These are phyloP conservation scores for Debaryomyces hansenii DNA, from an alignment of 805 yeast species.

Conservation along the genomic window DNA sequence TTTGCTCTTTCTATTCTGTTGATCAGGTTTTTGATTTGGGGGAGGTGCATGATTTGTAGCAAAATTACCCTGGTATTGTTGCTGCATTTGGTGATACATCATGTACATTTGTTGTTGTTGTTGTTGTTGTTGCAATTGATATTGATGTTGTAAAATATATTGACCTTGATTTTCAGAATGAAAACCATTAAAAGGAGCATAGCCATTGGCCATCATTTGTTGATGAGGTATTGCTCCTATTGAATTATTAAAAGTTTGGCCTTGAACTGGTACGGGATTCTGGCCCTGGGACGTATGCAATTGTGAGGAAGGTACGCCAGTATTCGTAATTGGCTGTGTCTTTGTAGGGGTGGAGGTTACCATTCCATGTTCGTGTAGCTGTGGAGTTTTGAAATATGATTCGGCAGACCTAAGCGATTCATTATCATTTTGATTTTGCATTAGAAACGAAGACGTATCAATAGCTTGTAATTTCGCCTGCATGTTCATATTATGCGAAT, in stretches of 20 bases:
- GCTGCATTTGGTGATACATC: slow-evolving; percentile 1
- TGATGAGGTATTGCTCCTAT: slow-evolving; percentile 3
- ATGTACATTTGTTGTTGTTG: slow-evolving; percentile 5
- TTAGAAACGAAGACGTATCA: background rate
- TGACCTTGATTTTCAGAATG: slow-evolving; percentile 19
- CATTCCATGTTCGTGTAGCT: slow-evolving; percentile 4
- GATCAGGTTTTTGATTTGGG: background rate
- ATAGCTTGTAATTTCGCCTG: background rate
- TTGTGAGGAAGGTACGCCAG: background rate
- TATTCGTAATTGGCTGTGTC: background rate
- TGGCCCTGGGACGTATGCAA: background rate
- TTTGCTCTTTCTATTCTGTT: slow-evolving; percentile 1
- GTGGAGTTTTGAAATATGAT: background rate
- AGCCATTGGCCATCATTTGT: slow-evolving; percentile 21
- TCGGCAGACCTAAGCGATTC: background rate
- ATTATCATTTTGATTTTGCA: background rate
- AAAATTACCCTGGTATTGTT: slow-evolving; percentile 1
- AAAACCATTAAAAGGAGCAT: slow-evolving; percentile 16
- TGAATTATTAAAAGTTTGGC: background rate
- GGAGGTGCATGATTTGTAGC: background rate
- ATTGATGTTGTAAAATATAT: slow-evolving; percentile 6
- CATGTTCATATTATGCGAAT: background rate
- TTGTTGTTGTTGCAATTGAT: slow-evolving; percentile 8
- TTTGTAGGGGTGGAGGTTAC: slow-evolving; percentile 16
- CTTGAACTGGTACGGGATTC: background rate